Evolutionary conservation across 169 alveolate genomes (phyloP), one percentile per base, ranked within the genome.

Genomic region (Theileria annulata): DNA sequence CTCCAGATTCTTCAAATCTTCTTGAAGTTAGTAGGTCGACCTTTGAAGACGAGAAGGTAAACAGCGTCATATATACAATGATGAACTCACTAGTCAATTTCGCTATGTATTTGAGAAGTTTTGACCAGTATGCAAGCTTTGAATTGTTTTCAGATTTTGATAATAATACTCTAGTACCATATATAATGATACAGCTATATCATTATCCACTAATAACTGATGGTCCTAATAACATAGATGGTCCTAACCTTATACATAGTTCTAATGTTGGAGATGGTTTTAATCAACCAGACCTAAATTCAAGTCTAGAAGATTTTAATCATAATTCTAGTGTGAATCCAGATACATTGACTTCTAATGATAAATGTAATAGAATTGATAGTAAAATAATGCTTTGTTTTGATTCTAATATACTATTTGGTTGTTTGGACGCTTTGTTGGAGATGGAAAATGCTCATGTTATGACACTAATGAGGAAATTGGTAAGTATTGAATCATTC

Each of bases 141-240:
- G 88, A 82, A 37, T 33, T 82, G 60, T 82, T 82, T 54, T 71
- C 88, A 12, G 88, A 82, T 48, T 75, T 82, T 58, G 88, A 82
- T 63, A 71, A 68, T 13, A 82, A 82, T 58, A 69, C 66, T 9
- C 27, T 72, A 23, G 47, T 82, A 6, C 88, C 88, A 33, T 82
- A 67, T 42, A 33, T 82, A 51, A 49, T n/a, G 56, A 42, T 82
- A 19, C 69, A 60, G 21, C 33, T 60, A 13, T 60, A 60, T 33
- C 31, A 33, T 13, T 42, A 30, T 10, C 30, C 71, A 27, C 19
- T 13, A 3, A 47, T 2, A 9, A 25, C 27, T n/a, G 69, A 60
- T 13, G 69, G 66, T 10, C 15, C 9, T 15, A 47, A 9, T 9
- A 15, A 47, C 56, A 15, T 9, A 9, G 56, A 15, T 47, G 56